Evolutionary conservation across 768 basidiomycete genomes (phyloP).

Genomic region (Mycena indigotica): DNA sequence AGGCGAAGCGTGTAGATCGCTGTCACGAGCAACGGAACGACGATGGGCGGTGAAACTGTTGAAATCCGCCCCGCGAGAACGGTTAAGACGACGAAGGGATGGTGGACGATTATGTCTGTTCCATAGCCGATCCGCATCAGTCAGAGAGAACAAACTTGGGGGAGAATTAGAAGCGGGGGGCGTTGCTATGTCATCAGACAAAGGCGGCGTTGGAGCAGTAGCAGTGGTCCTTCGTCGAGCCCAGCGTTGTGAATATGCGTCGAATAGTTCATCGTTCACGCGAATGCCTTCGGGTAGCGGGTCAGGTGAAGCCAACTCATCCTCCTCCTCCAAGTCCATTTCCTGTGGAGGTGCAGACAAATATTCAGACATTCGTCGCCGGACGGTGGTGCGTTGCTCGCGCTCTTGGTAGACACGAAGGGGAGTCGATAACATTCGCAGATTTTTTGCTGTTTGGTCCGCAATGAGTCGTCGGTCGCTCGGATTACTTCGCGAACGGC

Average conservation of each 20-base stretch:
- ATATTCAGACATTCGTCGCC: conserved; percentile 54
- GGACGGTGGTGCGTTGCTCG: conserved; percentile 37
- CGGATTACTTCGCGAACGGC: conserved; percentile 54
- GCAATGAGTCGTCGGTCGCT: conserved; percentile 65
- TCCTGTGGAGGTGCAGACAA: conserved; percentile 55
- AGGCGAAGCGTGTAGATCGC: conserved; percentile 16
- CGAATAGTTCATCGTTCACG: conserved; percentile 62
- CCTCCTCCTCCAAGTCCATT: conserved; percentile 65
- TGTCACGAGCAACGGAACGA: conserved; percentile 51
- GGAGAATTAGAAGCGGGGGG: too few species aligned
- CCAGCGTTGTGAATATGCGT: conserved; percentile 48
- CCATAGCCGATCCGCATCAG: conserved; percentile 6
- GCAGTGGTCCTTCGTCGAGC: conserved; percentile 15
- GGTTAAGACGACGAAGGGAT: conserved; percentile 59
- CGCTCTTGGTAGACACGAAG: conserved; percentile 56
- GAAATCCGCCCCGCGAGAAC: conserved; percentile 64
- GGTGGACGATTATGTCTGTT: conserved; percentile 54
- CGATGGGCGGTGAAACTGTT: conserved; percentile 71
- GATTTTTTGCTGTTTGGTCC: conserved; percentile 64
- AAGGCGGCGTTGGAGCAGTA: conserved; percentile 29
- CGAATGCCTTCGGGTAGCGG: conserved; percentile 54
- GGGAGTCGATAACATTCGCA: conserved; percentile 58
- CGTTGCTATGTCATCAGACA: conserved; percentile 27
- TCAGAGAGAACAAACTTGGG: conserved; percentile 28
- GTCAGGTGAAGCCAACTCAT: conserved; percentile 56